These are phyloP conservation scores for Phaeophleospora eucalypticola DNA, from an alignment of 2,329 filamentous ascomycete genomes.

Conservation along the genomic window DNA sequence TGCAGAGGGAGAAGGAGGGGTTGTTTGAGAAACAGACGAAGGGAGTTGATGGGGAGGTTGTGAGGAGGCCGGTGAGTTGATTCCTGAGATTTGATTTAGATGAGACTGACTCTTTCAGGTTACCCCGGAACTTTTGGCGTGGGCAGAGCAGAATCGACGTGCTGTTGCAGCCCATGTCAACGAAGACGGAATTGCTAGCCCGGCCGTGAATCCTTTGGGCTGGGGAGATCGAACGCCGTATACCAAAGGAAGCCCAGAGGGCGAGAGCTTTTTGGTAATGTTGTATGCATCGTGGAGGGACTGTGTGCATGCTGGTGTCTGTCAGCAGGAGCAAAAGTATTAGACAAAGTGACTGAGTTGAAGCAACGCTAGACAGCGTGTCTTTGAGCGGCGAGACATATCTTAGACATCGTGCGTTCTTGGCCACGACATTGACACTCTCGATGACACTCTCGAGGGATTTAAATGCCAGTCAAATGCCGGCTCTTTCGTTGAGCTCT, in stretches of 20 bases:
- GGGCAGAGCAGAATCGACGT: slow-evolving; percentile 41
- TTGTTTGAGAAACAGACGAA: slow-evolving; percentile 1
- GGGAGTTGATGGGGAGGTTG: neutral
- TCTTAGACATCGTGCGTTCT: no score
- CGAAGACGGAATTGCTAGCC: slow-evolving; percentile 36
- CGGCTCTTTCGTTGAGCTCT: no score
- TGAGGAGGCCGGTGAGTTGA: slow-evolving; percentile 2
- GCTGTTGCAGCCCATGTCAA: slow-evolving; percentile 37
- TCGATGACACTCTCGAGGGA: no score
- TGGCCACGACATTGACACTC: no score
- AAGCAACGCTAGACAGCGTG: no score
- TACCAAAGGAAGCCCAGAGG: slow-evolving; percentile 37
- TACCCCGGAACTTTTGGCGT: slow-evolving; percentile 26
- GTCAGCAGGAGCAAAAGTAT: slow-evolving; percentile 3
- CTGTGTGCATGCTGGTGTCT: slow-evolving; percentile 27
- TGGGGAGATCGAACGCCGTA: slow-evolving; percentile 14
- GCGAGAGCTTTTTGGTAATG: slow-evolving; percentile 43
- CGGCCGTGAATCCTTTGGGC: slow-evolving; percentile 42
- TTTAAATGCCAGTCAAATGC: no score
- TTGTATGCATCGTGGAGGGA: slow-evolving; percentile 44
- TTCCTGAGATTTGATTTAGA: no score
- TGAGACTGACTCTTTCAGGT: no score
- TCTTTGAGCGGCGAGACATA: no score
- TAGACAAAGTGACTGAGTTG: no score
- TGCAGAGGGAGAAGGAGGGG: neutral